A percentile compares a stretch with the other conserved stretches of the same genome.
These are phyloP conservation scores for Vaccinium corymbosum DNA, from an alignment of 148 eudicot genomes.

Conservation along the genomic window DNA sequence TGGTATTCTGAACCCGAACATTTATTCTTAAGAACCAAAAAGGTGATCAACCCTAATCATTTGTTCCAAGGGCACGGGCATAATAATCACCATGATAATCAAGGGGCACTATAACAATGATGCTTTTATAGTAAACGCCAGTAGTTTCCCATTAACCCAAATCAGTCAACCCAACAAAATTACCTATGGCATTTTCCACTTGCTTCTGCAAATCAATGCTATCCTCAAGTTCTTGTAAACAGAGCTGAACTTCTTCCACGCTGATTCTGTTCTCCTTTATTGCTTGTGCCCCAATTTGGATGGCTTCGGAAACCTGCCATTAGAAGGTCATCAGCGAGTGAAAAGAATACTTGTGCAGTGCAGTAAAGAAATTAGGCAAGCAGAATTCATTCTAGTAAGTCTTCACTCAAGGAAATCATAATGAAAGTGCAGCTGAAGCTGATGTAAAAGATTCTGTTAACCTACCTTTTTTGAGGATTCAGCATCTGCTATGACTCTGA, in stretches of 20 bases:
- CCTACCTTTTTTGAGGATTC: conserved; percentile 78
- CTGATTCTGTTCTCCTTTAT: conserved; percentile 57
- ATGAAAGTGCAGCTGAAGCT: background rate
- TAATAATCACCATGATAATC: background rate
- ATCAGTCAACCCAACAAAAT: conserved; percentile 10
- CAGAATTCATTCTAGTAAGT: background rate
- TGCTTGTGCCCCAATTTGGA: conserved; percentile 58
- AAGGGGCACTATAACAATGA: background rate
- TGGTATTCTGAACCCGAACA: background rate
- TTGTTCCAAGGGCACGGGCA: background rate
- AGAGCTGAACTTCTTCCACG: conserved; percentile 59
- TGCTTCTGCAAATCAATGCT: conserved; percentile 48
- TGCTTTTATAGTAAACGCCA: background rate
- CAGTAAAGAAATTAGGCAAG: background rate
- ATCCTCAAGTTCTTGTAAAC: conserved; percentile 68
- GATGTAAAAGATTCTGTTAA: conserved; percentile 12
- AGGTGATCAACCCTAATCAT: background rate
- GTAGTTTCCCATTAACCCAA: background rate
- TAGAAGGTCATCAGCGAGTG: background rate
- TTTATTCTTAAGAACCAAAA: background rate
- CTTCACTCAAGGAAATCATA: background rate
- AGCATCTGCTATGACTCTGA: conserved; percentile 59
- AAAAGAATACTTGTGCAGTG: background rate
- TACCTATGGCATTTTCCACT: conserved; percentile 61
- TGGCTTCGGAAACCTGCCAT: conserved; percentile 77